Evolutionary conservation across 192 early-diverging fungal genomes (phyloP).

Genomic region (Lobosporangium transversale): DNA sequence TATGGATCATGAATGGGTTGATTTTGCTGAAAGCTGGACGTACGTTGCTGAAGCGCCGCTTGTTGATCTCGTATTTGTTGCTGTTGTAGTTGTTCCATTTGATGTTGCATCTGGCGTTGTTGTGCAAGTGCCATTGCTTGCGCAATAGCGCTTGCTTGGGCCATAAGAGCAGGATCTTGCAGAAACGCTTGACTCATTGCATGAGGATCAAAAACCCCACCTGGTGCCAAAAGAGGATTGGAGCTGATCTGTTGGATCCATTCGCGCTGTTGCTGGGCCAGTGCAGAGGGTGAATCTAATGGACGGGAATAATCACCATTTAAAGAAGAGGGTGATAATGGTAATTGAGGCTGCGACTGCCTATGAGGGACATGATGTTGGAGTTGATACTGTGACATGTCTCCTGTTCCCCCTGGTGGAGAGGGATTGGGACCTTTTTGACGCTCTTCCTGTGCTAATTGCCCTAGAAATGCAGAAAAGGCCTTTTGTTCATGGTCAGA

Average conservation of each 20-base stretch:
- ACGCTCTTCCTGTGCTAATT: slow-evolving; percentile 37
- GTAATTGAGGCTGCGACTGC: not conserved
- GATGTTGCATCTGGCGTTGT: slow-evolving; percentile 29
- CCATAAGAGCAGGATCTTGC: slow-evolving; percentile 48
- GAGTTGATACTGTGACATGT: not conserved
- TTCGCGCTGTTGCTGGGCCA: slow-evolving; percentile 28
- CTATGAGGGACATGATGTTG: slow-evolving; percentile 1
- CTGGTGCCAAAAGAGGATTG: slow-evolving; percentile 28
- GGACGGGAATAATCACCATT: slow-evolving; percentile 4
- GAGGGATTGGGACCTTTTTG: slow-evolving; percentile 1
- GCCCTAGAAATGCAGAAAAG: slow-evolving; percentile 35
- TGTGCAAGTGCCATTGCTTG: slow-evolving; percentile 44
- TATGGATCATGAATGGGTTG: slow-evolving; percentile 11
- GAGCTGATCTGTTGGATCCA: slow-evolving; percentile 33
- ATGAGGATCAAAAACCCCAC: slow-evolving; percentile 35
- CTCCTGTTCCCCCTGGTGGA: not conserved
- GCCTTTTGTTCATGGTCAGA: slow-evolving; percentile 51
- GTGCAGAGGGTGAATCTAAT: not conserved
- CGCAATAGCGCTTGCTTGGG: slow-evolving; percentile 45
- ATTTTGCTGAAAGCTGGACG: slow-evolving; percentile 8
- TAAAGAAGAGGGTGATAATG: not conserved
- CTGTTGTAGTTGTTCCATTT: slow-evolving; percentile 30
- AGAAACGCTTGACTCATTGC: slow-evolving; percentile 50
- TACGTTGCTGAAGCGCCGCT: slow-evolving; percentile 13
- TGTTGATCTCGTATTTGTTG: slow-evolving; percentile 24